Base-by-base conservation (phyloP, 345 rosid species). In the Eucalyptus sideroxylon region DNA sequence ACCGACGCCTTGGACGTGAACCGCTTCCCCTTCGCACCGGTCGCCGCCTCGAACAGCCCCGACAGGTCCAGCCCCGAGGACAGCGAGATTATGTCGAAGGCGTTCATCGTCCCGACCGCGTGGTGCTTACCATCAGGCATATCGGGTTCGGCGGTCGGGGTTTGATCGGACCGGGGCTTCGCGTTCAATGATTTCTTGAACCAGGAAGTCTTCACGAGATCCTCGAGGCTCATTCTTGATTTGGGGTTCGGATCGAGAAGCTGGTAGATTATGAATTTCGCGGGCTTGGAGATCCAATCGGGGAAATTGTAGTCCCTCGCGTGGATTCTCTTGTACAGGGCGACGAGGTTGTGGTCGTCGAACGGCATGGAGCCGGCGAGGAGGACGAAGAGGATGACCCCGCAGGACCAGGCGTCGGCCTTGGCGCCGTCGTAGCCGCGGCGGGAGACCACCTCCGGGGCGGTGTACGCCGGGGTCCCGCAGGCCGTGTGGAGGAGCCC, bases 171-270 rank as follows among this genome's bases (percentile, higher is more conserved):
- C 55, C 88, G 50, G 90, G 89, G 4, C 83, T 77, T 77, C 83
- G 83, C 27, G 24, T 77, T 77, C 88, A 37, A 53, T 9, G 91
- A 91, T 88, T 92, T 97, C 91, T 91, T 89, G 92, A 93, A 95
- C 98, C 99, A 98, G 13, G 91, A 34, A 7, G 95, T 94, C 12
- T 51, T 91, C 89, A 86, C 93, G 19, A 98, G 88, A 15, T 88
- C 53, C 30, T 92, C 96, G 2, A 97, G 86, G 91, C 96, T 94
- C 98, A 95, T 95, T 92, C 99, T 95, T 9, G 96, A 90, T 2
- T 13, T 62, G 4, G 99, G 99, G 88, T 95, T 95, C 62, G 99
- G 99, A 65, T 98, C 98, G 11, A 98, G 95, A 86, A 98, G 93
- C 91, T 92, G 92, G 91, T 53, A 90, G 34, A 97, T 95, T 5